Conservation (phyloP, 2,329 filamentous ascomycete species). For the Thielaviopsis musarum region DNA sequence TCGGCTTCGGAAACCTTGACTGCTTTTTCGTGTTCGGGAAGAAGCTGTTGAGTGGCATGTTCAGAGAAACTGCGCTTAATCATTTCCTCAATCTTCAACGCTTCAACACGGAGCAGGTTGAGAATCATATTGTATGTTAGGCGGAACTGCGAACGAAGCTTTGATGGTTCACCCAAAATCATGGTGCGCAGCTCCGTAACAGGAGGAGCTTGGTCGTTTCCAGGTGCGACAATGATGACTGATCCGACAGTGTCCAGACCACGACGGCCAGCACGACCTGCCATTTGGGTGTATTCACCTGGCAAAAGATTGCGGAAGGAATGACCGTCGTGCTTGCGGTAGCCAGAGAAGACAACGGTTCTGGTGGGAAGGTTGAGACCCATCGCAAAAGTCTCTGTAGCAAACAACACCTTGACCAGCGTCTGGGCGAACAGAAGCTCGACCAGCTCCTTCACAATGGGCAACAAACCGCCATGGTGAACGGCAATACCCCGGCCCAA, state of each 20-base stretch:
- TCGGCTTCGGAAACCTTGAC: conserved; percentile 86
- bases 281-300: conserved; percentile 98
- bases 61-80: conserved; percentile 99
- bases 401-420: conserved; percentile 90
- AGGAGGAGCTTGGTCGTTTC: conserved; percentile 71
- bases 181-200: conserved; percentile 72
- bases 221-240: conserved; percentile 81
- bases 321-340: conserved; percentile 89
- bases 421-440: conserved; percentile 93
- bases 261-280: conserved; percentile 79
- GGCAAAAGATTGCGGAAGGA: conserved; percentile 80
- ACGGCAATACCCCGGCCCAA: conserved; percentile 82
- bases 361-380: conserved; percentile 88
- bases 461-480: conserved; percentile 83
- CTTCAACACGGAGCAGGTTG: conserved; percentile 85
- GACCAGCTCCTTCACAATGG: conserved; percentile 94
- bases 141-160: conserved; percentile 87
- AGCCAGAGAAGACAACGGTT: conserved; percentile 94
- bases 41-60: conserved; percentile 83
- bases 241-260: conserved; percentile 85
- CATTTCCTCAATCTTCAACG: conserved; percentile 98
- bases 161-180: conserved; percentile 91
- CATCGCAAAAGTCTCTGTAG: conserved; percentile 98
- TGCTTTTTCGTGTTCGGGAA: conserved; percentile 90
- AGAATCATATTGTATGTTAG: conserved; percentile 99